Evolutionary conservation across 371 early-diverging fungal species (phyloP), one percentile per base, ranked within the genome.

Genomic region (Blakeslea trispora): DNA sequence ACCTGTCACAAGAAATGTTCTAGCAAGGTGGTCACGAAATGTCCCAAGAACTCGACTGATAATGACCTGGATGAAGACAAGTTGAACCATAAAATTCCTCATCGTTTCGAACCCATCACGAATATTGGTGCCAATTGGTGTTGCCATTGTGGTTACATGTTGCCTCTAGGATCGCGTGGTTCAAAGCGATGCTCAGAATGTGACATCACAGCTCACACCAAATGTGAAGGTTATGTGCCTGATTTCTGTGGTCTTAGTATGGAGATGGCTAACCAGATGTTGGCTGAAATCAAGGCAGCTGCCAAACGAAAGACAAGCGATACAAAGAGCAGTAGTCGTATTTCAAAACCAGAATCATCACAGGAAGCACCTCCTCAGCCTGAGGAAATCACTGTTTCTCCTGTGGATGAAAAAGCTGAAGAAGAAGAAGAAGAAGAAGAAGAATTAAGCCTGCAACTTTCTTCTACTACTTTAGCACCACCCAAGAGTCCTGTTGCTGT

Each of bases 121-220:
- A 89, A 84, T 48, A 77, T 91, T 53, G 87, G 86, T 19, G 89
- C 93, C 22, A 84, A 87, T 64, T 99, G 97, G 95, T 99, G 99
- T 75, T 88, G 89, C 64, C 99, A 99, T 73, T 99, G 99, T 81
- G 99, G 99, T 31, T 87, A 87, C 46, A 89, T 95, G 83, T 84
- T 99, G 19, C 85, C 95, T 4, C 71, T 97, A 6, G 92, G 94
- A 14, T 83, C 86, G 15, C 81, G 82, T 44, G 82, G 84, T 0
- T 72, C 82, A 32, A 88, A 87, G 64, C 71, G 70, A 50, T 90
- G 89, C 65, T 68, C 77, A 11, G 91, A 91, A 72, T 99, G 99
- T 77, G 63, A 67, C 23, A 63, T 86, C 17, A 80, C 88, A 0
- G 91, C 91, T 61, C 99, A 99, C 76, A 75, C 83, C 1, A 81